Evolutionary conservation across 257 asterid genomes (phyloP).

Genomic region (Gentiana straminea): DNA sequence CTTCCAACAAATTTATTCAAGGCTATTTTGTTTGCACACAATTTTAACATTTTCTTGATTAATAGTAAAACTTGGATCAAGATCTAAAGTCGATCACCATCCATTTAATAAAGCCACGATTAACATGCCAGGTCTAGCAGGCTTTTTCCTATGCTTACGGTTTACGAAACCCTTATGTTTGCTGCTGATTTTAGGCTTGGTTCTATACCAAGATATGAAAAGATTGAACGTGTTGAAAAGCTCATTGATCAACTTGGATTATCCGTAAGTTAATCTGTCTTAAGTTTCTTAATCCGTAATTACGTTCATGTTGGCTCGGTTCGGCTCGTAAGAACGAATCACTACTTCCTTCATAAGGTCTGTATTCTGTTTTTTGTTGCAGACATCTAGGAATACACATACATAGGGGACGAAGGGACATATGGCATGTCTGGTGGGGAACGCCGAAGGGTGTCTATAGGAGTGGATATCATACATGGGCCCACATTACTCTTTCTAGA

Average conservation of each 20-base stretch:
- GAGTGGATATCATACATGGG: constrained; percentile 80
- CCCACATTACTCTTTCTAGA: constrained; percentile 68
- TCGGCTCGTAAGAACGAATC: too few species aligned
- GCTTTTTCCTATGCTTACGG: constrained; percentile 73
- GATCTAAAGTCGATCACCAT: too few species aligned
- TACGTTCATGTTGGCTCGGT: too few species aligned
- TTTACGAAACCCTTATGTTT: constrained; percentile 74
- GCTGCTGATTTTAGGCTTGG: constrained; percentile 75
- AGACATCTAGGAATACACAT: constrained; percentile 71
- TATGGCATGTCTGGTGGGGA: constrained; percentile 88
- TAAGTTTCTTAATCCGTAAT: too few species aligned
- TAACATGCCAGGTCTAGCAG: too few species aligned
- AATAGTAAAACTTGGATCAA: too few species aligned
- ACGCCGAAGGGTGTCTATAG: constrained; percentile 78
- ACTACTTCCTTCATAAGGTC: too few species aligned
- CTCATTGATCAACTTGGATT: constrained; percentile 67
- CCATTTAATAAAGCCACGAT: too few species aligned
- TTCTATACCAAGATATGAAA: constrained; percentile 34
- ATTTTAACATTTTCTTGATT: too few species aligned
- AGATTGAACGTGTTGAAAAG: constrained; percentile 43
- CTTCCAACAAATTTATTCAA: too few species aligned
- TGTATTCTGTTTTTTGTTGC: constrained; percentile 1
- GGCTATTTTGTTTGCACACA: too few species aligned
- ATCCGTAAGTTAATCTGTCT: constrained; percentile 28
- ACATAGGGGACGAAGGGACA: constrained; percentile 88